These are phyloP conservation scores for Capsicum baccatum DNA, from an alignment of 257 asterid genomes.

Conservation along the genomic window DNA sequence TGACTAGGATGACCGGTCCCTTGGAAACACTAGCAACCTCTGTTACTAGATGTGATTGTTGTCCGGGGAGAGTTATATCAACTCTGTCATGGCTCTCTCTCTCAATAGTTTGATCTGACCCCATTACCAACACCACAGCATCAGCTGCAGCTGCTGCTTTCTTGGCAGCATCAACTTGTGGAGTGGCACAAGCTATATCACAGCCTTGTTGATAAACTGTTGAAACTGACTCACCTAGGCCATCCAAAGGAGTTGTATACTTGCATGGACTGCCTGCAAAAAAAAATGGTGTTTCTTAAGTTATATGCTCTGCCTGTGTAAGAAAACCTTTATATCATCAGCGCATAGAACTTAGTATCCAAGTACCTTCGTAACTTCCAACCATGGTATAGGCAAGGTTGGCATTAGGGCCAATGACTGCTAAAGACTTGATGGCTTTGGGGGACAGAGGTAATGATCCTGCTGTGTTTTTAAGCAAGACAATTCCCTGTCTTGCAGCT, in stretches of 20 bases:
- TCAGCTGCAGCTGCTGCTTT: constrained; percentile 65
- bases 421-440: constrained; percentile 62
- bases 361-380: constrained; percentile 77
- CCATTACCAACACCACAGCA: constrained; percentile 81
- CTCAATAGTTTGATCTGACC: constrained; percentile 76
- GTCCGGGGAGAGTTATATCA: constrained; percentile 86
- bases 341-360: neutral
- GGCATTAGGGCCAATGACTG: constrained; percentile 92
- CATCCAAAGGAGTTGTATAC: constrained; percentile 70
- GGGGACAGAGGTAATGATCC: constrained; percentile 73
- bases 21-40: constrained; percentile 70
- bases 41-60: constrained; percentile 61
- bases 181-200: constrained; percentile 53
- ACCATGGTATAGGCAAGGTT: constrained; percentile 66
- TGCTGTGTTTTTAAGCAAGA: constrained; percentile 67
- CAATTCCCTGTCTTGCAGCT: constrained; percentile 84
- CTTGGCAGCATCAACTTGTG: constrained; percentile 63
- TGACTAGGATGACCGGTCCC: constrained; percentile 85
- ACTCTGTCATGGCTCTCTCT: constrained; percentile 62
- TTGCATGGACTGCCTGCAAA: constrained; percentile 73
- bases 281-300: neutral
- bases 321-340: neutral
- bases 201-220: constrained; percentile 71
- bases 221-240: constrained; percentile 54
- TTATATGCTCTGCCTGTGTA: neutral